phyloP scores from a whole-genome alignment of 768 basidiomycete genomes.

The Boletales sp. region DNA sequence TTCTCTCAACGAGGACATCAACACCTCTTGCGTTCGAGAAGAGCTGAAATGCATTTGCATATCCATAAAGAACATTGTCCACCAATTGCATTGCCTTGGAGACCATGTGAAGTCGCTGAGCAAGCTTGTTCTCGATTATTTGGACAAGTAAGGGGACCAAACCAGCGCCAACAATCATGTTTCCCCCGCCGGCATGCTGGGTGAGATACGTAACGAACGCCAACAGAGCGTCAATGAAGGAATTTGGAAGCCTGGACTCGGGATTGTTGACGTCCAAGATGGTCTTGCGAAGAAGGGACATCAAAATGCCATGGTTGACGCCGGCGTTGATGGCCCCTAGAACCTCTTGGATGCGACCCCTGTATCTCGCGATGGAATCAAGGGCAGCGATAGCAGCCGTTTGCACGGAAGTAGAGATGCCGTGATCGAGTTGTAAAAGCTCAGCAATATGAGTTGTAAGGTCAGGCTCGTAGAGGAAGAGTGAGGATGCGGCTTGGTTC shows the following conservation, averaged over 20 bases:
- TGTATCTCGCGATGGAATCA: conserved; percentile 86
- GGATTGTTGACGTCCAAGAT: conserved; percentile 67
- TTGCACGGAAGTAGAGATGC: conserved; percentile 69
- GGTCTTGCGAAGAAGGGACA: conserved; percentile 83
- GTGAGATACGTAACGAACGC: conserved; percentile 86
- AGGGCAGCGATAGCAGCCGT: conserved; percentile 85
- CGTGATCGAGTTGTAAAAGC: conserved; percentile 76
- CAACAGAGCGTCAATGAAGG: conserved; percentile 80
- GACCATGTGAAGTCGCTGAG: conserved; percentile 67
- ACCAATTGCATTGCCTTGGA: conserved; percentile 90
- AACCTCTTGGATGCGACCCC: conserved; percentile 80
- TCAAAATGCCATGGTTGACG: conserved; percentile 92
- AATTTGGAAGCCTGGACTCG: conserved; percentile 62
- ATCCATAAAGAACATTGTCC: conserved; percentile 90
- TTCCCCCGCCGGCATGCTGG: conserved; percentile 79
- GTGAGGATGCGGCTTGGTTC: conserved; percentile 67
- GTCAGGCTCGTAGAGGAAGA: conserved; percentile 96
- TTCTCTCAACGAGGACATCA: conserved; percentile 78
- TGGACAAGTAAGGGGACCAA: conserved; percentile 87
- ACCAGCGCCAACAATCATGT: conserved; percentile 94
- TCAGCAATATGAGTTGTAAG: conserved; percentile 86
- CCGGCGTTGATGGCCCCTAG: conserved; percentile 89
- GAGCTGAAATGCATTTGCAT: conserved; percentile 79
- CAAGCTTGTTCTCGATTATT: conserved; percentile 73
- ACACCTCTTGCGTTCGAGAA: conserved; percentile 86